Evolutionary conservation across 2,329 filamentous ascomycete species (phyloP).

Genomic region (Diaporthe humulicola): DNA sequence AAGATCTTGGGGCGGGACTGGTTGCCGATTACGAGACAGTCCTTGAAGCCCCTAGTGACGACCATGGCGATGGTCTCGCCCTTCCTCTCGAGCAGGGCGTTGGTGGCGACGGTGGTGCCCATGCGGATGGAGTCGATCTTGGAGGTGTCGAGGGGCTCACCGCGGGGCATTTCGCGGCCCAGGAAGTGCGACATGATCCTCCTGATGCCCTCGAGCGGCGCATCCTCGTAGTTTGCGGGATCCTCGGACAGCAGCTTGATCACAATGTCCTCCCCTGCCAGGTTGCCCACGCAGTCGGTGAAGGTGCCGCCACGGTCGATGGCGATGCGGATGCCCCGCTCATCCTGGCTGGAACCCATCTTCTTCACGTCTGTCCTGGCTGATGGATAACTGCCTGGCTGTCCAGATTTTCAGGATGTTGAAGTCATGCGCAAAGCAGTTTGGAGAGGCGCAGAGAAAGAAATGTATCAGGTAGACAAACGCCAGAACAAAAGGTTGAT

Average conservation of each 20-base stretch:
- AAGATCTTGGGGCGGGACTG: conserved; percentile 93
- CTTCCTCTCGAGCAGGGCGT: conserved; percentile 90
- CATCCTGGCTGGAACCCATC: conserved; percentile 53
- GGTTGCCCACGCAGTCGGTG: conserved; percentile 91
- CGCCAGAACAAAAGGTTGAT: not conserved
- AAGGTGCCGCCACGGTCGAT: conserved; percentile 90
- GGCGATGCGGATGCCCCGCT: conserved; percentile 79
- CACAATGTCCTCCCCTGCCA: conserved; percentile 57
- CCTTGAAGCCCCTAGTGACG: conserved; percentile 88
- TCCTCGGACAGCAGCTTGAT: conserved; percentile 84
- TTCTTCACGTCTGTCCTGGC: conserved; percentile 41
- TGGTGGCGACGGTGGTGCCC: conserved; percentile 96
- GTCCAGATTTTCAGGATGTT: not conserved
- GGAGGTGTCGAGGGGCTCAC: conserved; percentile 83
- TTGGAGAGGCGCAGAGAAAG: too few relatives aligned
- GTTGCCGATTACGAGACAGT: conserved; percentile 91
- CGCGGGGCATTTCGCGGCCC: conserved; percentile 81
- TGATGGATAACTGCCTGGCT: not conserved
- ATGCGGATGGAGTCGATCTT: conserved; percentile 93
- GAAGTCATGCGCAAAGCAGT: not conserved
- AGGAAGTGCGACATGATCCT: conserved; percentile 86
- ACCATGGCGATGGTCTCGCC: conserved; percentile 90
- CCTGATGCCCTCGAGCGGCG: conserved; percentile 90
- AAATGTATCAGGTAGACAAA: not conserved
- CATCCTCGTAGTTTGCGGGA: conserved; percentile 90